Conservation (phyloP, 1,284 basidiomycete genomes). For the Earliella scabrosa region DNA sequence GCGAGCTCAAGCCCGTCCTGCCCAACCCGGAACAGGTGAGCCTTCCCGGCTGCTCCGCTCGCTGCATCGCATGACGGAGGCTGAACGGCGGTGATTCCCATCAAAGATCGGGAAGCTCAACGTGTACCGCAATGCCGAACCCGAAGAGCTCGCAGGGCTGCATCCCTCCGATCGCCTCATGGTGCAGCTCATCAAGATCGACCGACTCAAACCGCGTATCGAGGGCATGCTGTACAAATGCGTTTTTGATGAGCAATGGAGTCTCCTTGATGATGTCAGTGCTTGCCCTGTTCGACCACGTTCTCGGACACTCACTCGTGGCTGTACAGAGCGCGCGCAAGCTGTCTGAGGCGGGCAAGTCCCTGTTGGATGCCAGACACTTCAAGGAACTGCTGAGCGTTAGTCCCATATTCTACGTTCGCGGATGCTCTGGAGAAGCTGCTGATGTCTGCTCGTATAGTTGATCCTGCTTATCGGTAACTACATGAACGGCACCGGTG, state of each 20-base stretch:
- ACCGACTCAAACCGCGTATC: constrained; percentile 89
- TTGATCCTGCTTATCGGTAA: constrained; percentile 96
- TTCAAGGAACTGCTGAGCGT: constrained; percentile 91
- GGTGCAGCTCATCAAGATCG: constrained; percentile 96
- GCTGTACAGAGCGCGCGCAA: constrained; percentile 72
- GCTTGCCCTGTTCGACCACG: constrained; percentile 7
- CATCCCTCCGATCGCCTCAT: constrained; percentile 97
- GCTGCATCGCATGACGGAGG: no score
- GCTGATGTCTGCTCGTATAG: constrained; percentile 40
- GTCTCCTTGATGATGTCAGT: constrained; percentile 71
- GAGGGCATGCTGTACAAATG: constrained; percentile 94
- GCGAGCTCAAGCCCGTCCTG: constrained; percentile 84
- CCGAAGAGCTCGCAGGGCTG: constrained; percentile 87
- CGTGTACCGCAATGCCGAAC: constrained; percentile 85
- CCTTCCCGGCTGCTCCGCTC: constrained; percentile 7
- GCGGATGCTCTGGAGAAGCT: no score
- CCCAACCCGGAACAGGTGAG: constrained; percentile 88
- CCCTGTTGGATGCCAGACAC: constrained; percentile 75
- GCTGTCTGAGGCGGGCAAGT: constrained; percentile 79
- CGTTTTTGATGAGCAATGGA: constrained; percentile 83
- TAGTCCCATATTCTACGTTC: constrained; percentile 26
- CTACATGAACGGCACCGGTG: constrained; percentile 96
- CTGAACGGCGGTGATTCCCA: no score
- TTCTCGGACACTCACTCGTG: constrained; percentile 8
- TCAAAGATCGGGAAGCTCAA: constrained; percentile 92